phyloP scores from a whole-genome alignment of 2,329 filamentous ascomycete species.

The Plectosphaerella plurivora region DNA sequence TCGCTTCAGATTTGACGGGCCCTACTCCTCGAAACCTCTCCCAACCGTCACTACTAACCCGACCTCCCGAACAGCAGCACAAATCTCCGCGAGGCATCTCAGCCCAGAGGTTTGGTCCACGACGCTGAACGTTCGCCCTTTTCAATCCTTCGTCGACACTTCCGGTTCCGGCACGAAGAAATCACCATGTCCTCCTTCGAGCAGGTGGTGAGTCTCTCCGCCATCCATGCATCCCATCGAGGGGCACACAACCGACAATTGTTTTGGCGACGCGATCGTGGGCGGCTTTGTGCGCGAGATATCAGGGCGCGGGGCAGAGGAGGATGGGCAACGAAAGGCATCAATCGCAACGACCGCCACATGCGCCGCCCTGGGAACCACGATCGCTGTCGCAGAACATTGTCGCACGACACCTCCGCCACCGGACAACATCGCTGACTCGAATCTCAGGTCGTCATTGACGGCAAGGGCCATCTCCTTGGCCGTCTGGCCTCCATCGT shows the following conservation, averaged over 20 bases:
- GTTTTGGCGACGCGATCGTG: not conserved
- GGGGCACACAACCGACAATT: not conserved
- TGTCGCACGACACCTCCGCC: not conserved
- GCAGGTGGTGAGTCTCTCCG: constrained; percentile 58
- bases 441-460: constrained; percentile 79
- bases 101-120: constrained; percentile 16
- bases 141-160: constrained; percentile 9
- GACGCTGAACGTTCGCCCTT: constrained; percentile 8
- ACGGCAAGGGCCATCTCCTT: constrained; percentile 99
- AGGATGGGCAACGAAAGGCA: not conserved
- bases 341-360: not conserved
- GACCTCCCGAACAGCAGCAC: constrained; percentile 11
- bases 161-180: constrained; percentile 28
- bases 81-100: constrained; percentile 12
- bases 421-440: constrained; percentile 19
- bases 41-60: constrained; percentile 15
- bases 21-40: constrained; percentile 11
- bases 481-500: constrained; percentile 97
- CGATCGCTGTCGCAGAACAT: not conserved
- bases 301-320: not conserved
- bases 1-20: constrained; percentile 14
- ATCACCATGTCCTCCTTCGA: constrained; percentile 65
- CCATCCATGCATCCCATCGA: not conserved
- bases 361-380: not conserved
- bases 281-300: not conserved